Base-by-base conservation (phyloP, 139 green algal species). In the Eudorina sp. region DNA sequence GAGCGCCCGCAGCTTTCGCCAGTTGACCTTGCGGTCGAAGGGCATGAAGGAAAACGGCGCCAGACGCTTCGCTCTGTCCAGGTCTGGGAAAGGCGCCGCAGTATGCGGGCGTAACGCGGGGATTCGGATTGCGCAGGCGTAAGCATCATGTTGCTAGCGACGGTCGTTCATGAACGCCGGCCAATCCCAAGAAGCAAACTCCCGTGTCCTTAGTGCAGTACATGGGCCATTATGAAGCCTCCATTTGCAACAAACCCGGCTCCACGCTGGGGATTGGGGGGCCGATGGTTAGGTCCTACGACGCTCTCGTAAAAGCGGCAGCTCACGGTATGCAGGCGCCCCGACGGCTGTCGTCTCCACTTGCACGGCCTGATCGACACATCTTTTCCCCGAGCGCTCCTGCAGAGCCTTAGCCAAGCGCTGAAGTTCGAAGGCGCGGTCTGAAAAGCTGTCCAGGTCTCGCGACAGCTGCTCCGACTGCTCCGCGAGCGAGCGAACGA, bases 21-120 rank as follows among this genome's bases (percentile, higher is more conserved):
- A 92, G 55, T 90, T 90, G 25, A 92, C n/a, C 38, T 90, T 92
- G 16, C 85, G 89, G 45, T 83, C 84, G 2, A 86, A 80, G 4
- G 84, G 76, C 29, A 40, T 34, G 46, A 90, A 92, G 11, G 83
- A 53, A 27, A 92, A 92, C 16, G 89, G 53, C 8, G 45, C 68
- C 68, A 92, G 36, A 0, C 89, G 89, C 78, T 92, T 88, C n/a
- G 84, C 62, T 16, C 89, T 41, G 0, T 92, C 89, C 6, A 89
- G 64, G 14, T 88, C 89, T 92, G 76, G 53, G 31, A 6, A 23
- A 41, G 25, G 36, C 4, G 68, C 13, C 36, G 36, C 8, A 11
- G 4, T 14, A 51, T 14, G 36, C 13, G n/a, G 29, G 31, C 23
- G 64, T 13, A 19, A 41, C 29, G 9, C 41, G 31, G 58, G 58